Base-by-base conservation (phyloP, 2,329 filamentous ascomycete species). In the Calonectria pteridis region DNA sequence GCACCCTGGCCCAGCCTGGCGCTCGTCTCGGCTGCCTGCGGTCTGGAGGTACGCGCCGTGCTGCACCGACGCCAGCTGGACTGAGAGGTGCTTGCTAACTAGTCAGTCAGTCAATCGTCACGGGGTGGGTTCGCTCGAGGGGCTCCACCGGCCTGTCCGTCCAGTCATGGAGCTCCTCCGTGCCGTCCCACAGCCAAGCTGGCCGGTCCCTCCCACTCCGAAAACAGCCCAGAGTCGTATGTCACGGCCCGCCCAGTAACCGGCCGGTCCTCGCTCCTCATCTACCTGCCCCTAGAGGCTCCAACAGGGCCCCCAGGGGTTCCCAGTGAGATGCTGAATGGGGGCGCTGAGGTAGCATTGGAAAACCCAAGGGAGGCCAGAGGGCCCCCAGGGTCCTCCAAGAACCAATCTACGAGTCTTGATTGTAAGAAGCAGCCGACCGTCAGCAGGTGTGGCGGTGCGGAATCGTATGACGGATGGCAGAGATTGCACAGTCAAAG, bases 401-500 rank as follows among this genome's bases (percentile, higher is more conserved):
- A 7, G 43, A 66, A 4, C 78, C 78, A 80, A 78, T 78, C 68
- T 71, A 5, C 40, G 26, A 29, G 7, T 28, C 23, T 58, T 20
- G 46, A 73, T 80, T 77, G 79, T 79, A 68, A 81, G 74, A 81
- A 81, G 73, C 78, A 31, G 69, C 72, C 67, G 77, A 80, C 75
- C 33, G 75, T 81, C 76, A 70, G 77, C 73, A 73, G 77, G 80
- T 81, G 79, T 81, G 78, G 79, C 76, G 77, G 79, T 80, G 77
- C 76, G 76, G 31, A 78, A 79, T 81, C 79, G 79, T 79, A 81
- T 77, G 79, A 79, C 76, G 69, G 40, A 26, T 16, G 20, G 59
- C 59, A 50, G 43, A 43, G 49, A 20, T 43, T 35, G 31, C 28
- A 16, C 26, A 46, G 28, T 20, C 29, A 49, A 49, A 35, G 46